Conservation (phyloP, 202 grass and related monocot genomes). For the Setaria italica region DNA sequence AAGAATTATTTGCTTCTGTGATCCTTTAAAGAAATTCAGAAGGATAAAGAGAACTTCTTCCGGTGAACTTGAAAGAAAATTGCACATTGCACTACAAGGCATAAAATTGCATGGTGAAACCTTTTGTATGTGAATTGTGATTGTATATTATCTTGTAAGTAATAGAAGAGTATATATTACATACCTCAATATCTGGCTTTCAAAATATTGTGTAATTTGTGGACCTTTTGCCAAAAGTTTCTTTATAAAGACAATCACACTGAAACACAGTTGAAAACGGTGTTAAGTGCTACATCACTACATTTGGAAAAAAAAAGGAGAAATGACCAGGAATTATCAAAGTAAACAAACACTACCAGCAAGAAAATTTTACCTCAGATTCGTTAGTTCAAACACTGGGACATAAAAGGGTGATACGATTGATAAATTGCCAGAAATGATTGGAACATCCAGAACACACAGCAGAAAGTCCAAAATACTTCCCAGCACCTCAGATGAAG, state of each 20-base stretch:
- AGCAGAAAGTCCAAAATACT: constrained; percentile 83
- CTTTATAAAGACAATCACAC: constrained; percentile 62
- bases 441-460: constrained; percentile 83
- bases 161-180: constrained; percentile 30
- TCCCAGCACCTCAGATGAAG: constrained; percentile 57
- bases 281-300: constrained; percentile 26
- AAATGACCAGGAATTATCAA: constrained; percentile 1
- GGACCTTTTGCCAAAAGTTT: constrained; percentile 64
- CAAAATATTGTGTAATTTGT: constrained; percentile 63
- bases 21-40: constrained; percentile 67
- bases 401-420: constrained; percentile 60
- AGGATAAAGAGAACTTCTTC: constrained; percentile 77
- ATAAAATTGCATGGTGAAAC: constrained; percentile 46
- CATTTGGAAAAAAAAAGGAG: not conserved
- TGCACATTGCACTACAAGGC: constrained; percentile 66
- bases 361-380: constrained; percentile 57
- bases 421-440: constrained; percentile 61
- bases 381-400: constrained; percentile 73
- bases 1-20: constrained; percentile 51
- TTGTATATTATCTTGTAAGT: constrained; percentile 11
- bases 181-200: constrained; percentile 78
- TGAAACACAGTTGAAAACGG: constrained; percentile 50
- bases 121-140: not conserved
- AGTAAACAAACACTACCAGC: constrained; percentile 22
- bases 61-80: constrained; percentile 67